phyloP scores from a whole-genome alignment of 1,284 basidiomycete genomes.

The Apiotrichum gamsii region DNA sequence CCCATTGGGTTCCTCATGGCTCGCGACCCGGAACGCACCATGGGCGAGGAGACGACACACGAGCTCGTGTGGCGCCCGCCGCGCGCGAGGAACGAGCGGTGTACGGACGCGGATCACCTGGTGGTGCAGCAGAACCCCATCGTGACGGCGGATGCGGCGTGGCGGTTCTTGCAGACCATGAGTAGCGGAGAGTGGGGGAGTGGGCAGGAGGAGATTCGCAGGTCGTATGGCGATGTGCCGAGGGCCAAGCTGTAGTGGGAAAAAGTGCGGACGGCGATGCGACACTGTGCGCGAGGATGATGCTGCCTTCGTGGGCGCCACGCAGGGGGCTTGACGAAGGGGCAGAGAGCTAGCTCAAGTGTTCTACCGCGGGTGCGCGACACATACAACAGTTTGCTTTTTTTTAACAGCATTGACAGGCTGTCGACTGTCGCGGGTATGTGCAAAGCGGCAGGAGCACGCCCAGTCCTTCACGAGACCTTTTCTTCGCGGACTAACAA shows the following conservation, averaged over 20 bases:
- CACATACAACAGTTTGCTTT: too few species aligned
- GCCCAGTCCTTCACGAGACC: too few species aligned
- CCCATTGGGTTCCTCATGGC: constrained; percentile 31
- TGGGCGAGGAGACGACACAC: constrained; percentile 15
- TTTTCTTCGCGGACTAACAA: too few species aligned
- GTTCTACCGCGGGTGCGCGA: too few species aligned
- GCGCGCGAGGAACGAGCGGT: constrained; percentile 24
- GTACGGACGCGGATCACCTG: constrained; percentile 31
- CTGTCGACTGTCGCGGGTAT: too few species aligned
- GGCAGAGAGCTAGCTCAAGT: too few species aligned
- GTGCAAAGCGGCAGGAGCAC: too few species aligned
- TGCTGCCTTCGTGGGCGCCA: too few species aligned
- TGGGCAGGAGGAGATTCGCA: neutral
- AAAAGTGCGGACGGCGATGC: too few species aligned
- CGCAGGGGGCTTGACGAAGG: too few species aligned
- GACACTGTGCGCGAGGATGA: too few species aligned
- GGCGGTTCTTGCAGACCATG: constrained; percentile 25
- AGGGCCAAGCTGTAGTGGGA: constrained; percentile 5
- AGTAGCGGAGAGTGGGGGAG: constrained; percentile 4
- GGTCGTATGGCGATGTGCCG: neutral
- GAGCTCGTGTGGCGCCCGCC: constrained; percentile 34
- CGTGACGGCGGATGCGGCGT: constrained; percentile 24
- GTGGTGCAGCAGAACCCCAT: constrained; percentile 38
- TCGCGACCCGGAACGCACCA: constrained; percentile 20
- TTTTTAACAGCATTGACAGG: too few species aligned